Base-by-base conservation (phyloP, 352 stramenopile species). In the Aphanomyces stellatus region DNA sequence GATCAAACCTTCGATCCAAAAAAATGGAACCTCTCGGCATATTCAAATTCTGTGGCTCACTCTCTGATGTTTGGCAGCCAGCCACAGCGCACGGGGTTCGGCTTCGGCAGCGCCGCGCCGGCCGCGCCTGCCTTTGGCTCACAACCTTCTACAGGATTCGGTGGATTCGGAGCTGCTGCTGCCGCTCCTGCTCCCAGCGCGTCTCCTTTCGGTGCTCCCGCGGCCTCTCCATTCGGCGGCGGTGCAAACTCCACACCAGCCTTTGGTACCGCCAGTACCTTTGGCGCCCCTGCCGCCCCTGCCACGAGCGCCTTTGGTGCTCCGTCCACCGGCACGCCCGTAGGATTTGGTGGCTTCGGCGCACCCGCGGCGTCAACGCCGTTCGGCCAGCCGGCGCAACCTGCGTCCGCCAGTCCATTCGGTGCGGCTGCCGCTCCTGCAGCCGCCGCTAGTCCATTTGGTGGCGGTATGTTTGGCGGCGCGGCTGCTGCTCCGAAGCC, bases 361-460 rank as follows among this genome's bases (percentile, higher is more conserved):
- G 53, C 48, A 19, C 41, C 70, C 37, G 71, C 73, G 2, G 62
- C 75, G 30, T 64, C 75, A 27, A 79, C 82, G 5, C 76, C 82
- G 0, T 91, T 91, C 61, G 78, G 73, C 1, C 59, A 43, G 7
- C 61, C 83, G 11, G 88, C 88, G 27, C 65, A 78, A 30, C 63
- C 79, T 0, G 75, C 80, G 13, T 11, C 37, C n/a, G 61, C 82
- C 11, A 91, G 81, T 65, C 85, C 85, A 1, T 86, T 86, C 51
- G 76, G 78, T 17, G 31, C 62, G 3, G 27, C 42, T 5, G 57
- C 53, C 4, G 33, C 48, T 27, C n/a, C n/a, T n/a, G 22, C 41
- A 27, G 24, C 37, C 41, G 37, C 67, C 11, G 48, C 65, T 43
- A 61, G 43, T 40, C 49, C 53, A n/a, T 35, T 64, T 56, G 42